Evolutionary conservation across 768 basidiomycete species (phyloP), one percentile per base, ranked within the genome.

Genomic region (Termitomyces sp.): DNA sequence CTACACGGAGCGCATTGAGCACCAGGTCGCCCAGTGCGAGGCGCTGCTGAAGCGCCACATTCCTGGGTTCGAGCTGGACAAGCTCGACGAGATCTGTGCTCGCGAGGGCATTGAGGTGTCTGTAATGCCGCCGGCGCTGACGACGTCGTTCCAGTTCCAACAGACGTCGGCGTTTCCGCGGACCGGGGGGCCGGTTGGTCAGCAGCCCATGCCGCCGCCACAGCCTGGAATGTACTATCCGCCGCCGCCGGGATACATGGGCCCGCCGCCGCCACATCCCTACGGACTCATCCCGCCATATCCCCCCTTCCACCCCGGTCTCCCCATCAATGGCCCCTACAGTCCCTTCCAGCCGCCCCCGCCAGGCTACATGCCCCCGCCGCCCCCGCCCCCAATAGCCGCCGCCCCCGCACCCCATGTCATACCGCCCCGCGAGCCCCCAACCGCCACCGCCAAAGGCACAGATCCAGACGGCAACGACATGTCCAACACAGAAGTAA

Each of bases 401-500:
- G 18, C 65, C 55, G 26, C 35, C 10, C 13, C 65, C 56, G n/a
- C 35, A 5, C 13, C 32, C 22, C 71, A 62, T n/a, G 64, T 65
- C n/a, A 56, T 65, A 20, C 57, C 57, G n/a, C 61, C 62, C 46
- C 59, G 63, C 46, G 59, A 65, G 14, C 61, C 62, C 47, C 57
- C 59, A 44, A 62, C 71, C 48, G 72, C 80, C 10, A 2, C n/a
- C 55, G 80, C 85, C 64, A 88, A 85, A 66, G 90, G 89, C 51
- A 83, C 85, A 62, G 92, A 93, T 66, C 92, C 92, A 3, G 81
- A 87, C 59, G 81, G 84, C 6, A 85, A 90, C 62, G 89, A 94
- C 70, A 81, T 92, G 78, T 87, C 89, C 51, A 84, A 80, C 67
- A 80, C 87, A 7, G 82, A 82, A 62, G 84, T 82, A 63, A 47